Evolutionary conservation across 768 basidiomycete species (phyloP).

Genomic region (Psilocybe cyanescens): DNA sequence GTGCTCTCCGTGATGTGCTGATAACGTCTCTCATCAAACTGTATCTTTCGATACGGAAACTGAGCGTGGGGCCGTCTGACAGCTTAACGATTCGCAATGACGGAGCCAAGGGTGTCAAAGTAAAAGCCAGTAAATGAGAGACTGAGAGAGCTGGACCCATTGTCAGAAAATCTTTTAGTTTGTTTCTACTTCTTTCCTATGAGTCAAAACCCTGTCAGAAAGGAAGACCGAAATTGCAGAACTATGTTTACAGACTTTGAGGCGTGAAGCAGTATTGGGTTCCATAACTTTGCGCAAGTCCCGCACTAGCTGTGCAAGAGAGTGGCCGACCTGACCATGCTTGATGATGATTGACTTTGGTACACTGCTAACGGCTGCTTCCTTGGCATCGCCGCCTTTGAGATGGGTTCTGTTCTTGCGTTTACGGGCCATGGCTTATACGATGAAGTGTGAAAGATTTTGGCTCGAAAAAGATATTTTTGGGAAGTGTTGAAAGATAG

Average conservation of each 20-base stretch:
- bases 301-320: constrained; percentile 85
- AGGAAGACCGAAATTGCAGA: background rate
- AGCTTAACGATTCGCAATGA: constrained; percentile 86
- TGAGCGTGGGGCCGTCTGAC: constrained; percentile 91
- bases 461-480: constrained; percentile 10
- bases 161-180: constrained; percentile 91
- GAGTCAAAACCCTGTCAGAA: constrained; percentile 16
- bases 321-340: constrained; percentile 90
- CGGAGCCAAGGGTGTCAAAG: constrained; percentile 82
- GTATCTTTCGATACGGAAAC: constrained; percentile 91
- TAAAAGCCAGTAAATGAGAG: constrained; percentile 92
- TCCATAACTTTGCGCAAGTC: constrained; percentile 98
- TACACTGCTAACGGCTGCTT: constrained; percentile 31
- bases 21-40: constrained; percentile 87
- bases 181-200: constrained; percentile 89
- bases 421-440: constrained; percentile 62
- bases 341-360: constrained; percentile 98
- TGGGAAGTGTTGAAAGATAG: background rate
- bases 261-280: constrained; percentile 92
- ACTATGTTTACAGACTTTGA: constrained; percentile 60
- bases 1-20: constrained; percentile 64
- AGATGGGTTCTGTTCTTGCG: constrained; percentile 85
- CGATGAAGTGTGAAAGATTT: background rate
- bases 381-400: constrained; percentile 53
- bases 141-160: constrained; percentile 91